Percentiles rank a stretch among this genome's conserved stretches.
Evolutionary conservation across 192 early-diverging fungal genomes (phyloP).

Genomic region (Umbelopsis sp.): DNA sequence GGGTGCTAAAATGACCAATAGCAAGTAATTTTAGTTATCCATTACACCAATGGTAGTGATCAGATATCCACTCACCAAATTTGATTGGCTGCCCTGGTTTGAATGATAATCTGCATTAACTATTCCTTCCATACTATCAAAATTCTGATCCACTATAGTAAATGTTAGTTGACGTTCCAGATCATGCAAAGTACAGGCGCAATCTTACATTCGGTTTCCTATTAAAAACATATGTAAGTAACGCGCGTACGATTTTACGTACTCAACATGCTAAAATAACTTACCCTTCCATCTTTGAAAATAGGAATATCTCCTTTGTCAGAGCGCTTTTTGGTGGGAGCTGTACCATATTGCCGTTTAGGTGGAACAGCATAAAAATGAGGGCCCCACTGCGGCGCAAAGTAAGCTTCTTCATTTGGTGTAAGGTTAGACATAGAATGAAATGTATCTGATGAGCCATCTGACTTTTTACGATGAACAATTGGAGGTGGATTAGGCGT

Average conservation of each 20-base stretch:
- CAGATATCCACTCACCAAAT: neutral
- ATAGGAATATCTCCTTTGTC: neutral
- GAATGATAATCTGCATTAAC: slow-evolving; percentile 36
- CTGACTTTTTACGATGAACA: slow-evolving; percentile 19
- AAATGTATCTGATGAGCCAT: slow-evolving; percentile 17
- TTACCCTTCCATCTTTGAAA: slow-evolving; percentile 4
- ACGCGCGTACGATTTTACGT: neutral
- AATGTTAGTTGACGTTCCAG: too few relatives aligned
- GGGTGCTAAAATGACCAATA: neutral
- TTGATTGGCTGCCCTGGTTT: slow-evolving; percentile 15
- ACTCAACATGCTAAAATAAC: neutral
- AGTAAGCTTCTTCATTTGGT: neutral
- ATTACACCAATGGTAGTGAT: neutral
- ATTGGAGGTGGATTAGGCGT: neutral
- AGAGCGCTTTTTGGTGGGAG: neutral
- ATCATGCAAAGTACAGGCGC: too few relatives aligned
- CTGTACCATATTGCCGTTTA: neutral
- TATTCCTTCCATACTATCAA: slow-evolving; percentile 49
- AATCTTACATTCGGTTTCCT: slow-evolving; percentile 22
- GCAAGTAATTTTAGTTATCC: neutral
- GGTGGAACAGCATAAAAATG: slow-evolving; percentile 5
- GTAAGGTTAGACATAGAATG: slow-evolving; percentile 1
- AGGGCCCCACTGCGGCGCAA: slow-evolving; percentile 1
- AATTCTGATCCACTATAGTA: slow-evolving; percentile 39
- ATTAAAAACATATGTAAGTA: neutral